A percentile compares a stretch with the other conserved stretches of the same genome.
Conservation (phyloP, 1,284 basidiomycete genomes). For the Puccinia horiana region DNA sequence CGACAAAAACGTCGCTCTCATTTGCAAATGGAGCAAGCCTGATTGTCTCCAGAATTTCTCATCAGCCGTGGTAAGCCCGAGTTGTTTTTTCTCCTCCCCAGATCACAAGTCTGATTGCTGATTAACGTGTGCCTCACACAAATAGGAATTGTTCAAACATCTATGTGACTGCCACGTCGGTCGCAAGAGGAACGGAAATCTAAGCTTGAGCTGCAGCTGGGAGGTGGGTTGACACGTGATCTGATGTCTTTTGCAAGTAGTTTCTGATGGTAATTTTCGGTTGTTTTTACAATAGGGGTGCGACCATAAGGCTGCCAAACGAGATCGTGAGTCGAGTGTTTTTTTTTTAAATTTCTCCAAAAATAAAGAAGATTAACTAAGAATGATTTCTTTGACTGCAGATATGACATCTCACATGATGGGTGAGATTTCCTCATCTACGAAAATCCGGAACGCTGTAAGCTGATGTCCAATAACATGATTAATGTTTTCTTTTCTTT, state of each 20-base stretch:
- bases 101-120: background rate
- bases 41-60: slow-evolving; percentile 12
- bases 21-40: slow-evolving; percentile 42
- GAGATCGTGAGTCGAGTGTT: slow-evolving; percentile 36
- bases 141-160: slow-evolving; percentile 50
- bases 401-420: slow-evolving; percentile 50
- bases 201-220: slow-evolving; percentile 47
- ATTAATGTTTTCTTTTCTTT: background rate
- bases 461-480: background rate
- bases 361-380: background rate
- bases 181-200: slow-evolving; percentile 44
- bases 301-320: slow-evolving; percentile 41
- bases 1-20: slow-evolving; percentile 1
- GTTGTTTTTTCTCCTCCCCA: too few relatives aligned
- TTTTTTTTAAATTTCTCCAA: background rate
- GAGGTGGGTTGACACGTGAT: slow-evolving; percentile 3
- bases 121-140: background rate
- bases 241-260: background rate
- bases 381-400: background rate
- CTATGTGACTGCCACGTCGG: slow-evolving; percentile 46
- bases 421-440: slow-evolving; percentile 27
- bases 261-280: background rate
- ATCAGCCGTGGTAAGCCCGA: slow-evolving; percentile 28
- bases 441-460: background rate
- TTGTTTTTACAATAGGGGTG: slow-evolving; percentile 35